Conservation (phyloP, 108 stramenopile species). For the Nannochloropsis granulata region DNA sequence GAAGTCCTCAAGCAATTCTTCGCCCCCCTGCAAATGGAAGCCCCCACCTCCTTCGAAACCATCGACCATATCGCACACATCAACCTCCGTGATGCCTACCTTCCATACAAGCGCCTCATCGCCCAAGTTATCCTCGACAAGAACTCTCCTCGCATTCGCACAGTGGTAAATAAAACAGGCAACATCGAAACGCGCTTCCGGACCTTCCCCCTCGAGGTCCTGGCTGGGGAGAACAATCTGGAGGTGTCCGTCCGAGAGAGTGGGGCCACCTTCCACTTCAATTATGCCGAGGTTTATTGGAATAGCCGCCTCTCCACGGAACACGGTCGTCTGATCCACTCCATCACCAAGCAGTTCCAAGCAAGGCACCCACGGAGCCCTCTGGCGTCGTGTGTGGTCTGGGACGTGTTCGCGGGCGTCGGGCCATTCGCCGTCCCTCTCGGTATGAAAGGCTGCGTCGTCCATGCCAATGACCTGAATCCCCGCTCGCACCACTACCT, state of each 20-base stretch:
- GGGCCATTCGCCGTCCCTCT: slow-evolving; percentile 95
- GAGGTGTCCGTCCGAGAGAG: slow-evolving; percentile 59
- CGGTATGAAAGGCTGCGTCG: slow-evolving; percentile 30
- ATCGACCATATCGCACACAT: slow-evolving; percentile 85
- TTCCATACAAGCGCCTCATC: slow-evolving; percentile 76
- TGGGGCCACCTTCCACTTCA: slow-evolving; percentile 63
- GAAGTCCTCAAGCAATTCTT: slow-evolving; percentile 9
- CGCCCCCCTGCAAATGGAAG: not conserved
- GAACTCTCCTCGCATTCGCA: slow-evolving; percentile 50
- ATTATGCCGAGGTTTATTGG: slow-evolving; percentile 93
- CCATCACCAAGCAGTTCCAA: slow-evolving; percentile 30
- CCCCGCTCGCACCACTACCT: slow-evolving; percentile 63
- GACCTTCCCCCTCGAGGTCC: slow-evolving; percentile 89
- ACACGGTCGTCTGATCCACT: slow-evolving; percentile 63
- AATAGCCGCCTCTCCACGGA: slow-evolving; percentile 70
- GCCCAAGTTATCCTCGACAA: slow-evolving; percentile 80
- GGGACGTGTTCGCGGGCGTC: slow-evolving; percentile 87
- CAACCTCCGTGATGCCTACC: slow-evolving; percentile 66
- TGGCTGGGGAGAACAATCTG: slow-evolving; percentile 56
- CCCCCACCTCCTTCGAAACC: slow-evolving; percentile 57
- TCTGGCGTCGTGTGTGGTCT: slow-evolving; percentile 43
- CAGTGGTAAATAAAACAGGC: slow-evolving; percentile 87
- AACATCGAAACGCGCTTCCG: slow-evolving; percentile 75
- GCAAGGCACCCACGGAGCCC: slow-evolving; percentile 2
- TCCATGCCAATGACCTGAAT: slow-evolving; percentile 83